Conservation (phyloP, 768 basidiomycete species). For the Tylopilus vinaceipallidus region DNA sequence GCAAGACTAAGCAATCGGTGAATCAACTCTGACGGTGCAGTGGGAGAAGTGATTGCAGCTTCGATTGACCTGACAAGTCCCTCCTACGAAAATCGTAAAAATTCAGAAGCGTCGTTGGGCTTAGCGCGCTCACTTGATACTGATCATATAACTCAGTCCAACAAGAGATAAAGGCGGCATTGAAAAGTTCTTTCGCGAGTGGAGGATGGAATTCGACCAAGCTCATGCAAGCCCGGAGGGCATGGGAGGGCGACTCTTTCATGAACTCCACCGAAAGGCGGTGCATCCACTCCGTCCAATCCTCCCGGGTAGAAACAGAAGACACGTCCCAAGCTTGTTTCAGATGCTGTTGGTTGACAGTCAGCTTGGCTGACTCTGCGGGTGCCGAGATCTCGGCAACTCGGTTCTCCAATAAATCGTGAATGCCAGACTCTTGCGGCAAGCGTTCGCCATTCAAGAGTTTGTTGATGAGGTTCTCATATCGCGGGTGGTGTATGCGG, state of each 20-base stretch:
- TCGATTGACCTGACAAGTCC: constrained; percentile 92
- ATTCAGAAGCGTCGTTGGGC: not conserved
- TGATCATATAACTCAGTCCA: constrained; percentile 96
- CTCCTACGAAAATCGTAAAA: constrained; percentile 54
- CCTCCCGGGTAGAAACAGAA: constrained; percentile 69
- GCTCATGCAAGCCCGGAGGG: constrained; percentile 94
- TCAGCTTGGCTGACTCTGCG: constrained; percentile 83
- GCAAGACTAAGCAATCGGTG: constrained; percentile 90
- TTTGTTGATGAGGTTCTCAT: constrained; percentile 86
- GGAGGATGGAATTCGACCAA: constrained; percentile 90
- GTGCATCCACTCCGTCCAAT: constrained; percentile 97
- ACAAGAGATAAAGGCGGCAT: constrained; percentile 96
- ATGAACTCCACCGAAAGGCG: constrained; percentile 92
- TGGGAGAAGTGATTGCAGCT: constrained; percentile 72
- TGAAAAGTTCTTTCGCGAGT: constrained; percentile 92
- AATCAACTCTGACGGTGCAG: constrained; percentile 83
- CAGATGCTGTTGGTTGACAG: constrained; percentile 95
- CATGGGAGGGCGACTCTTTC: constrained; percentile 97
- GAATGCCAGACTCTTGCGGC: constrained; percentile 76
- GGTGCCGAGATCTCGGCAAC: constrained; percentile 76
- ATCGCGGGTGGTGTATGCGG: constrained; percentile 75
- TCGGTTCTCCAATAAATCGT: constrained; percentile 70
- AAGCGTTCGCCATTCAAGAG: constrained; percentile 89
- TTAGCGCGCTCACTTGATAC: constrained; percentile 67
- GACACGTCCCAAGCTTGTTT: constrained; percentile 96